Evolutionary conservation across 805 yeast genomes (phyloP).

Genomic region (Metschnikowia kunwiensis): DNA sequence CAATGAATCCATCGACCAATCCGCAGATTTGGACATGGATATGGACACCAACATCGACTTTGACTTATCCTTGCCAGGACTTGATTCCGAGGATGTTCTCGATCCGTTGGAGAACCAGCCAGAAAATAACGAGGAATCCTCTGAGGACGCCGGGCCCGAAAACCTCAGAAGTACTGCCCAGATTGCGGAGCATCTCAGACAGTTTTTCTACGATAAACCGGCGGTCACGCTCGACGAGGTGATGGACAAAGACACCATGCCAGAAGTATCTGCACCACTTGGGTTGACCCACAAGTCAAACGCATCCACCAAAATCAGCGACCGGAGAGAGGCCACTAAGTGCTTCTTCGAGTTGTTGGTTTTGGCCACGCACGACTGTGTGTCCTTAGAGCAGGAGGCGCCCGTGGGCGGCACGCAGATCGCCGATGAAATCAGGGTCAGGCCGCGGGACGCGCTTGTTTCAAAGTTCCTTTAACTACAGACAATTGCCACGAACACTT

Average conservation of each 20-base stretch:
- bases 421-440: conserved; percentile 58
- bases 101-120: conserved; percentile 6
- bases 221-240: conserved; percentile 36
- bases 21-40: conserved; percentile 12
- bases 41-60: conserved; percentile 24
- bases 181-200: conserved; percentile 48
- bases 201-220: conserved; percentile 24
- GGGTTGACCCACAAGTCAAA: conserved; percentile 19
- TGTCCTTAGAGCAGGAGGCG: conserved; percentile 56
- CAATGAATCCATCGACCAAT: conserved; percentile 3
- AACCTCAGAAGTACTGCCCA: conserved; percentile 50
- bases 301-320: conserved; percentile 27
- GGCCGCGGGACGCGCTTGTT: conserved; percentile 41
- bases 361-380: conserved; percentile 72
- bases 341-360: conserved; percentile 82
- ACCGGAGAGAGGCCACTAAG: conserved; percentile 60
- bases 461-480: conserved; percentile 18
- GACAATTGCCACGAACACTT: not conserved
- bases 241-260: conserved; percentile 33
- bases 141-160: conserved; percentile 13
- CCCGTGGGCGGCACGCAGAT: conserved; percentile 26
- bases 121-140: conserved; percentile 6
- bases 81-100: conserved; percentile 23
- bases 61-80: conserved; percentile 26
- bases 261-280: conserved; percentile 19